Base-by-base conservation (phyloP, 306 rosid species). In the Cucurbita argyrosperma region DNA sequence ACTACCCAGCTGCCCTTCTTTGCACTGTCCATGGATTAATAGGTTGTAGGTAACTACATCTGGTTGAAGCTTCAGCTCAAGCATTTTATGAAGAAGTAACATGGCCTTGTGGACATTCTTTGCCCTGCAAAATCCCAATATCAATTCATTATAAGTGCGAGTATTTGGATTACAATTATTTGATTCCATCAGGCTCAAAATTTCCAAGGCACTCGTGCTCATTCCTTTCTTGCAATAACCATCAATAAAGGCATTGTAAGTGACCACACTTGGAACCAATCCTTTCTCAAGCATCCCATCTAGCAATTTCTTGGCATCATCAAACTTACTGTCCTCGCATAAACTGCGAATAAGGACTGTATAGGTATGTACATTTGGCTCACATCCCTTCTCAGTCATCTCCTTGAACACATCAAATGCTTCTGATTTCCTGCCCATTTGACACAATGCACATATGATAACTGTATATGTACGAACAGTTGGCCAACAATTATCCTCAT, bases 51-150 rank as follows among this genome's bases (percentile, higher is more conserved):
- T 90, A 55, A 87, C 47, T 23, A 72, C 78, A 80, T 80, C 39
- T 4, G 97, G 97, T 0, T 75, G 80, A 59, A 89, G 78, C 82
- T 85, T 89, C 40, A 60, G 77, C 57, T 85, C 86, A 61, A 81
- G 72, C 94, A 92, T 92, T 78, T 80, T 84, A 78, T 82, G 65
- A 49, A 88, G 86, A 78, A 89, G 51, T 1, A 86, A 80, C 97
- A 89, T 92, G 52, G 96, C 97, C 78, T 87, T 88, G 76, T 92
- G 90, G 77, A 89, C 80, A 65, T 90, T 83, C 78, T 86, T 87
- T 4, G 55, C 78, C 80, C 79, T 60, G 76, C 90, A 86, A 80
- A 82, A 86, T n/a, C 96, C 97, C 65, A 76, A 79, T 74, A 92
- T 88, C 86, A 92, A 81, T 77, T 85, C 94, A 72, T 88, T 92